Conservation (phyloP, 495 filamentous ascomycete genomes). For the Xylaria grammica region DNA sequence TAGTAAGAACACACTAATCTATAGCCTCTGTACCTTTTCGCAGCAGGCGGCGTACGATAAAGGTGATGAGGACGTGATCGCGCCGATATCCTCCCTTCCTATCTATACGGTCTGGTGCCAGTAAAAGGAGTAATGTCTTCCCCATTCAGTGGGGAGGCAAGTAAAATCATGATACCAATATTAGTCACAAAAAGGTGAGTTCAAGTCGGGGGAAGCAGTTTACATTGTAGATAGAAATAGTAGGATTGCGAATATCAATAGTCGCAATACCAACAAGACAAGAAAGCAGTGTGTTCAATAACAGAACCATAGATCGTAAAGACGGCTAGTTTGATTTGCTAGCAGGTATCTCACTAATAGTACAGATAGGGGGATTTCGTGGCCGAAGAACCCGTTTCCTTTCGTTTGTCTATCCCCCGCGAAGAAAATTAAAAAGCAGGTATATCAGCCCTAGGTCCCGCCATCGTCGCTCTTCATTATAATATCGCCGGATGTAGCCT, state of each 20-base stretch:
- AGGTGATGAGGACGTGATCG: too few relatives aligned
- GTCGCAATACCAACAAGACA: background rate
- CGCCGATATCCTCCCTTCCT: too few relatives aligned
- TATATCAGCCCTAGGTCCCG: background rate
- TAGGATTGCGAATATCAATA: background rate
- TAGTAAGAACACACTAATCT: too few relatives aligned
- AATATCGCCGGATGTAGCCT: background rate
- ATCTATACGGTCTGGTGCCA: too few relatives aligned
- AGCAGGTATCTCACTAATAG: background rate
- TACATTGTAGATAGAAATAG: background rate
- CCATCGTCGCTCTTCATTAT: constrained; percentile 21
- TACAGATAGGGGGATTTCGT: background rate
- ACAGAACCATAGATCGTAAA: background rate
- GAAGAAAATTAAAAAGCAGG: background rate
- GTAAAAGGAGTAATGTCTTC: too few relatives aligned
- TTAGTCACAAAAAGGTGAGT: too few relatives aligned
- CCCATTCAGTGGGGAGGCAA: too few relatives aligned
- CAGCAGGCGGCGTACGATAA: too few relatives aligned
- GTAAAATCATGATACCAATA: too few relatives aligned
- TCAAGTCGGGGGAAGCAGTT: background rate
- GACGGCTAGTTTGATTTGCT: background rate
- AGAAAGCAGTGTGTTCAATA: too few relatives aligned
- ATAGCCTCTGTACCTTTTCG: too few relatives aligned
- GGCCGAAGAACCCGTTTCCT: background rate
- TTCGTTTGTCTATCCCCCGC: background rate